Conservation (phyloP, 2,329 filamentous ascomycete species). For the Paradendryphiella salina region DNA sequence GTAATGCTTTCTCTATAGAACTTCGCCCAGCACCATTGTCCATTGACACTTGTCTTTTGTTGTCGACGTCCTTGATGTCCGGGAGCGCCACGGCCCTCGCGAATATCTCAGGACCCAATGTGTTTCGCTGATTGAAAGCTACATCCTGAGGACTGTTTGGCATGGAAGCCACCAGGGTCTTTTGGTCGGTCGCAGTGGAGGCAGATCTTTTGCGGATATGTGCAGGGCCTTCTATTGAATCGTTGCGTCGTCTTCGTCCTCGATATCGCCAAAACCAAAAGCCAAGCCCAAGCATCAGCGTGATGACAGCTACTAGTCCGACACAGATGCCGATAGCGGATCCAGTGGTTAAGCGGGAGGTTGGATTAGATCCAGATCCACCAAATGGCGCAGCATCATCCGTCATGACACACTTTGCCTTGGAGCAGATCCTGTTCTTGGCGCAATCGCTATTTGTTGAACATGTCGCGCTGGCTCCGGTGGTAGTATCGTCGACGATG, state of each 20-base stretch:
- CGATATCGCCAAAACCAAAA: constrained; percentile 31
- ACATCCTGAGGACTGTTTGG: constrained; percentile 31
- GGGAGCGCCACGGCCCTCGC: constrained; percentile 12
- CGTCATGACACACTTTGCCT: constrained; percentile 22
- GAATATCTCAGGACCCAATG: constrained; percentile 18
- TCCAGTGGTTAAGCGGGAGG: constrained; percentile 24
- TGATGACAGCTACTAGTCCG: constrained; percentile 26
- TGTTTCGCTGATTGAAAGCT: constrained; percentile 15
- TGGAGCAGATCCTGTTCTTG: constrained; percentile 30
- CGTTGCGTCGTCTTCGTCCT: constrained; percentile 17
- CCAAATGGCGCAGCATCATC: constrained; percentile 28
- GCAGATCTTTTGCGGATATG: constrained; percentile 15
- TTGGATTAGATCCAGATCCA: constrained; percentile 19
- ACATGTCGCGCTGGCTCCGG: constrained; percentile 26
- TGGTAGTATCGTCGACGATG: not conserved
- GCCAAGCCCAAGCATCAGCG: constrained; percentile 25
- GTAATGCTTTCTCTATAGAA: constrained; percentile 17
- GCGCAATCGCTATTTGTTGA: constrained; percentile 29
- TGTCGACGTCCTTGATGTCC: constrained; percentile 9
- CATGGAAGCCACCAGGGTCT: constrained; percentile 30
- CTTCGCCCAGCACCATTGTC: constrained; percentile 1
- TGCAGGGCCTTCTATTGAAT: constrained; percentile 20
- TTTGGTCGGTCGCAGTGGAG: constrained; percentile 31
- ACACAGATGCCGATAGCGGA: constrained; percentile 35
- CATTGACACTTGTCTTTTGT: constrained; percentile 3